Conservation (phyloP, 257 asterid genomes). For the Knoxia roxburghii region DNA sequence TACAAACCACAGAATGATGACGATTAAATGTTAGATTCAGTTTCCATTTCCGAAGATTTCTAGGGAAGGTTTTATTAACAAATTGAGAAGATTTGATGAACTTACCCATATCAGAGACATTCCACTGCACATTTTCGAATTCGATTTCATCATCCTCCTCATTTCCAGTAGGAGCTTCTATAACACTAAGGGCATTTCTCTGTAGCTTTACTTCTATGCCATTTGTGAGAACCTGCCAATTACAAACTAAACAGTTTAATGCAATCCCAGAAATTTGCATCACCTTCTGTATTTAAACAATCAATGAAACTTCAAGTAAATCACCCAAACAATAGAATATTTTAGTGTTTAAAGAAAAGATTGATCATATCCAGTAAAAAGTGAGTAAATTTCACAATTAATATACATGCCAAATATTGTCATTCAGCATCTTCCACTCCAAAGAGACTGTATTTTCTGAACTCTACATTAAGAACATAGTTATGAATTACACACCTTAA, state of each 20-base stretch:
- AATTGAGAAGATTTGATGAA: not conserved
- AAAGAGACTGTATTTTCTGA: too few relatives aligned
- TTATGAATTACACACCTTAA: not conserved
- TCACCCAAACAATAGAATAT: not conserved
- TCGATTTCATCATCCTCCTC: constrained; percentile 79
- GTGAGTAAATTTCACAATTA: not conserved
- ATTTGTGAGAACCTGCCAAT: constrained; percentile 73
- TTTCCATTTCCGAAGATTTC: not conserved
- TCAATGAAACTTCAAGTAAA: not conserved
- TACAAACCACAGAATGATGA: not conserved
- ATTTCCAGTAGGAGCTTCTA: constrained; percentile 88
- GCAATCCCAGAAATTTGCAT: not conserved
- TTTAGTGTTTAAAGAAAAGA: not conserved
- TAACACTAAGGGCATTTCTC: constrained; percentile 81
- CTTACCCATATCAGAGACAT: constrained; percentile 55
- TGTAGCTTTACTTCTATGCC: constrained; percentile 95
- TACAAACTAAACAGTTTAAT: not conserved
- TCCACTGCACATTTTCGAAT: constrained; percentile 68
- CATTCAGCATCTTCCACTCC: too few relatives aligned
- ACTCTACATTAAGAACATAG: too few relatives aligned
- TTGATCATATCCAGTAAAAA: not conserved
- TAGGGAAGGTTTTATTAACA: not conserved
- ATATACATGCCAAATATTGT: not conserved
- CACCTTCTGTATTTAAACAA: not conserved
- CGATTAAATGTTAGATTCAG: not conserved